Conservation (phyloP, 2,329 filamentous ascomycete genomes). For the Rasamsonia emersonii region DNA sequence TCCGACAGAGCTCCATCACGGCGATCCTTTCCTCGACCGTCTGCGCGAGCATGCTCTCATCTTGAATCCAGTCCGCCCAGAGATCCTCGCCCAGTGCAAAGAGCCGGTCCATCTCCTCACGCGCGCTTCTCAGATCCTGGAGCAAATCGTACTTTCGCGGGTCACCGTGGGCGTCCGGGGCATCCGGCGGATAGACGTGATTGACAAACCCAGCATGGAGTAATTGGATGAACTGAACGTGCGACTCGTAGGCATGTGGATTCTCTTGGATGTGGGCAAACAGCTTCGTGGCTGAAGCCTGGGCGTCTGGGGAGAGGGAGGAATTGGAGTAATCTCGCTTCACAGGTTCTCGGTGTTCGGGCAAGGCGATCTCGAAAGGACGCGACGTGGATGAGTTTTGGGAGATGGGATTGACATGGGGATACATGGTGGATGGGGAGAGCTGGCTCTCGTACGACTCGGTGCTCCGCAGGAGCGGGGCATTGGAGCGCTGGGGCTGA, state of each 20-base stretch:
- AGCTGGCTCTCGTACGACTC: constrained; percentile 36
- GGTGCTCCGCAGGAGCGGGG: constrained; percentile 29
- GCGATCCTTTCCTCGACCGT: constrained; percentile 49
- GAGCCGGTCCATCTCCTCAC: constrained; percentile 52
- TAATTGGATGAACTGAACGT: constrained; percentile 38
- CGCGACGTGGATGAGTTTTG: constrained; percentile 33
- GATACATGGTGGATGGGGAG: constrained; percentile 34
- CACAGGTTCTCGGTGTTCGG: constrained; percentile 32
- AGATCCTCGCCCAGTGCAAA: constrained; percentile 56
- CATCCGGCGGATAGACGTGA: constrained; percentile 38
- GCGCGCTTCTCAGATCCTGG: constrained; percentile 38
- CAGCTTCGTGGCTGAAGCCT: constrained; percentile 32
- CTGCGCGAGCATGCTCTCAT: constrained; percentile 50
- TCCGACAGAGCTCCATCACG: constrained; percentile 52
- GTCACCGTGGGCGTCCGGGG: constrained; percentile 36
- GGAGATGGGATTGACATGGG: constrained; percentile 27
- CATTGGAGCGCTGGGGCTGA: constrained; percentile 32
- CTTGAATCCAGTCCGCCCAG: constrained; percentile 56
- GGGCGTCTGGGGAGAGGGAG: constrained; percentile 33
- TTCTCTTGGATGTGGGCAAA: constrained; percentile 36
- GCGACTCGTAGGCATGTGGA: constrained; percentile 39
- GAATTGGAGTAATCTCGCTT: constrained; percentile 34
- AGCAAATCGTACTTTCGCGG: constrained; percentile 39
- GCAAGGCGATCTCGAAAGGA: constrained; percentile 38
- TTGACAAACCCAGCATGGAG: constrained; percentile 40